phyloP scores from a whole-genome alignment of 345 rosid species.

The Eucalyptus tenuipes region DNA sequence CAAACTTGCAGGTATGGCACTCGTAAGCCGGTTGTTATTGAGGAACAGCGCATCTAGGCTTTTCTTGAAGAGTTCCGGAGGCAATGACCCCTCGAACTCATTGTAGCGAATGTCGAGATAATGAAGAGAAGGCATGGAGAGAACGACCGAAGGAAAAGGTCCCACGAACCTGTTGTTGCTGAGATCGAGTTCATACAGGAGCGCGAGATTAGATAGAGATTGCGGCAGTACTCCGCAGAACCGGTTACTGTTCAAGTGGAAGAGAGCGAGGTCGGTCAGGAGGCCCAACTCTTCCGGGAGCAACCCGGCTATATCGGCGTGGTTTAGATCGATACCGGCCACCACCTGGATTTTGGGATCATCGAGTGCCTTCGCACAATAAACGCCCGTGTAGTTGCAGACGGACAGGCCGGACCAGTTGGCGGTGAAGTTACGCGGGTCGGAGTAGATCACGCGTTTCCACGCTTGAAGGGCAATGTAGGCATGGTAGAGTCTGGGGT shows the following conservation, averaged over 20 bases:
- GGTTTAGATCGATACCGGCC: constrained; percentile 70
- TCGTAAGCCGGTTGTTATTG: constrained; percentile 60
- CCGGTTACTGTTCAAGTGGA: constrained; percentile 76
- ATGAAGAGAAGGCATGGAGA: constrained; percentile 44
- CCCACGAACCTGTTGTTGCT: constrained; percentile 91
- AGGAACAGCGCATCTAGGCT: constrained; percentile 74
- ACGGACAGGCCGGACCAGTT: constrained; percentile 74
- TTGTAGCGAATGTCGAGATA: constrained; percentile 74
- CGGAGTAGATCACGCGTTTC: constrained; percentile 75
- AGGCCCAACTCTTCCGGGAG: constrained; percentile 72
- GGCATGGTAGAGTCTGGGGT: constrained; percentile 57
- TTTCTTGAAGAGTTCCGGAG: constrained; percentile 50
- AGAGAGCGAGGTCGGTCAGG: constrained; percentile 57
- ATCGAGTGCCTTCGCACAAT: constrained; percentile 41
- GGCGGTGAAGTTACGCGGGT: constrained; percentile 61
- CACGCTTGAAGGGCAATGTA: constrained; percentile 62
- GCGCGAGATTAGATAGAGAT: constrained; percentile 42
- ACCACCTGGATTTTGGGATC: constrained; percentile 41
- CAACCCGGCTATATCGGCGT: constrained; percentile 64
- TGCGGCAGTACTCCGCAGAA: constrained; percentile 80
- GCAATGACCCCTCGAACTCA: constrained; percentile 81
- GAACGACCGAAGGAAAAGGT: constrained; percentile 57
- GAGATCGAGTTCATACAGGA: constrained; percentile 72
- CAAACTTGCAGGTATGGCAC: constrained; percentile 18
- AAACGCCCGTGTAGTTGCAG: constrained; percentile 57